Evolutionary conservation across 129 eudicot genomes (phyloP), one percentile per base, ranked within the genome.

Genomic region (Artemisia annua): DNA sequence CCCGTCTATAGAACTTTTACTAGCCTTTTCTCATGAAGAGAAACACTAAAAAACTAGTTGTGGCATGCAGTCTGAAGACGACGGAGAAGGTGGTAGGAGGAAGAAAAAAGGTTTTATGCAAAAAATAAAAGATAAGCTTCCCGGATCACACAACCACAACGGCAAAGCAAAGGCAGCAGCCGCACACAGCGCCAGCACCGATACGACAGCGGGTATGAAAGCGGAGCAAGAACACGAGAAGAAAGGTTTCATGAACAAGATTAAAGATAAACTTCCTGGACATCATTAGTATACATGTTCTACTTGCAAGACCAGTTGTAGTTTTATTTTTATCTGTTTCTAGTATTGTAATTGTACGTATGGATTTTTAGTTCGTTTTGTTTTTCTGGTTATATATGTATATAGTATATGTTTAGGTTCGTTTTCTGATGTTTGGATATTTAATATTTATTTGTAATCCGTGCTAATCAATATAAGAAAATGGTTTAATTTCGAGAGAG

Each of bases 231-330:
- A 80, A 69, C 94, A 83, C 28, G 84, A 81, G 74, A 91, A 88
- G 84, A 86, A 88, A 54, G 78, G 97, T 10, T 55, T 86, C 20
- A 80, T 88, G 78, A 90, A 81, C 61, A 88, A 88, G 87, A 87
- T 90, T 54, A 90, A 66, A 79, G 97, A 87, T 17, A 90, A 87
- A 58, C 83, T 90, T 39, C 95, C 97, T 6, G 97, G 94, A 20
- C 86, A 84, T 57, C 88, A 88, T 19, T 67, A 13, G 46, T 7
- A 14, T 51, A 12, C 3, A 61, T 26, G 28, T 61, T 13, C 63
- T 20, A 20, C 22, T 17, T 57, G 11, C 24, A n/a, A n/a, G 19
- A 15, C 15, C 1, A 53, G 9, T 2, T 53, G 7, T 15, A 3
- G 22, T 24, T 19, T 13, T 13, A 24, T 13, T 24, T 9, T 26